Conservation (phyloP, 2,329 filamentous ascomycete species). For the Venturia asperata region DNA sequence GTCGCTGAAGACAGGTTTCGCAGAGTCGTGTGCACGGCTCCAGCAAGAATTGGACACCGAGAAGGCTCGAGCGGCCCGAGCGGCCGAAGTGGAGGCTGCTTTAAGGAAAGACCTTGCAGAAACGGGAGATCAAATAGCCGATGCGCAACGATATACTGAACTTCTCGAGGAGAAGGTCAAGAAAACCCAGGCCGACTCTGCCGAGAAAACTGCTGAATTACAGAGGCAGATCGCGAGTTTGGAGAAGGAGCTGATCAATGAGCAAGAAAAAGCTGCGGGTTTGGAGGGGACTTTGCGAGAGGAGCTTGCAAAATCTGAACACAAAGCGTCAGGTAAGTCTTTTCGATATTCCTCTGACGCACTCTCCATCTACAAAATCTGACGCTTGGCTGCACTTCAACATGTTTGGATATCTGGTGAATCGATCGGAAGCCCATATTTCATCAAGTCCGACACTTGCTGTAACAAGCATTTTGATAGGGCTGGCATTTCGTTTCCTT, state of each 20-base stretch:
- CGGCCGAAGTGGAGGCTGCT: neutral
- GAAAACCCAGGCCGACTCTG: neutral
- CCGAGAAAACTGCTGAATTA: neutral
- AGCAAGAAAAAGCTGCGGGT: neutral
- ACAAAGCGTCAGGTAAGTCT: neutral
- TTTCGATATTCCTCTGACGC: neutral
- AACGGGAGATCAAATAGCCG: neutral
- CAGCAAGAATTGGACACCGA: conserved; percentile 4
- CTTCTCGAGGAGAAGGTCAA: neutral
- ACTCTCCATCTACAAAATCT: neutral
- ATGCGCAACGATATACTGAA: neutral
- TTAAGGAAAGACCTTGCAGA: neutral
- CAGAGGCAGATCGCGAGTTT: neutral
- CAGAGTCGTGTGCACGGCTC: neutral
- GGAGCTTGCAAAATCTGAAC: neutral
- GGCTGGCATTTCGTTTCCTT: too few relatives aligned
- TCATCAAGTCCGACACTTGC: neutral
- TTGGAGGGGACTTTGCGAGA: neutral
- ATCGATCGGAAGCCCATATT: neutral
- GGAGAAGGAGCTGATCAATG: neutral
- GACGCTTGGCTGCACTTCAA: neutral
- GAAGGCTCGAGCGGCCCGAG: neutral
- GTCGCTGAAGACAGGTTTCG: neutral
- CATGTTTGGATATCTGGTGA: neutral
- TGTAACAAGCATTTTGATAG: too few relatives aligned